These are phyloP conservation scores for Stevia rebaudiana DNA, from an alignment of 140 eudicot genomes.

Conservation along the genomic window DNA sequence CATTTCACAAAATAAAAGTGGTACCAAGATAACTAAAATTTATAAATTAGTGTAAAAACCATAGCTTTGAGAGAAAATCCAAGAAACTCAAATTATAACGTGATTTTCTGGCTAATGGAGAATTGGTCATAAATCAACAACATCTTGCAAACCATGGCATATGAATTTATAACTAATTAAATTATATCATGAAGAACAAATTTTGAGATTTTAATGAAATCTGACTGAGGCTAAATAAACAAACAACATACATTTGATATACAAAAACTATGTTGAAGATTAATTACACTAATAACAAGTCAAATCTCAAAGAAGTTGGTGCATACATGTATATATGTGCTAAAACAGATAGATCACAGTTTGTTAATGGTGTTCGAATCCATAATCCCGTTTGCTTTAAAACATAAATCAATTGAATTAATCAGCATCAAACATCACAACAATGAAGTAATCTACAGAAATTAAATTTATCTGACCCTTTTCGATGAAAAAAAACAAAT, in stretches of 20 bases:
- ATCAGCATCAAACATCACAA: conserved; percentile 10
- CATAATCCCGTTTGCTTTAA: background rate
- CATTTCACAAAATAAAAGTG: background rate
- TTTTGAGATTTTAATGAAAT: background rate
- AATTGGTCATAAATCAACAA: background rate
- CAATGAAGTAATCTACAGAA: conserved; percentile 10
- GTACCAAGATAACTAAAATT: conserved; percentile 18
- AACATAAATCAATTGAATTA: background rate
- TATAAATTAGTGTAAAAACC: background rate
- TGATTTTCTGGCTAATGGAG: background rate
- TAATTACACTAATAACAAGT: background rate
- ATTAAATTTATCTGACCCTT: conserved; percentile 9
- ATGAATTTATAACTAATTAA: background rate
- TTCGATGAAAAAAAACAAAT: conserved; percentile 14
- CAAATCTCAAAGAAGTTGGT: background rate
- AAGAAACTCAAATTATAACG: too few relatives aligned
- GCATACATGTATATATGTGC: background rate
- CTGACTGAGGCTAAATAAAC: conserved; percentile 7
- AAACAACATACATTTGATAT: conserved; percentile 6
- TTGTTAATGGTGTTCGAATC: conserved; percentile 7
- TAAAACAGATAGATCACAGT: conserved; percentile 25
- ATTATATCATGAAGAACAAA: background rate
- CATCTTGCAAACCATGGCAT: background rate
- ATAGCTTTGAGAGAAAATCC: background rate
- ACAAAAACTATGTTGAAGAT: background rate